Evolutionary conservation across 148 eudicot species (phyloP).

Genomic region (Arctostaphylos glauca): DNA sequence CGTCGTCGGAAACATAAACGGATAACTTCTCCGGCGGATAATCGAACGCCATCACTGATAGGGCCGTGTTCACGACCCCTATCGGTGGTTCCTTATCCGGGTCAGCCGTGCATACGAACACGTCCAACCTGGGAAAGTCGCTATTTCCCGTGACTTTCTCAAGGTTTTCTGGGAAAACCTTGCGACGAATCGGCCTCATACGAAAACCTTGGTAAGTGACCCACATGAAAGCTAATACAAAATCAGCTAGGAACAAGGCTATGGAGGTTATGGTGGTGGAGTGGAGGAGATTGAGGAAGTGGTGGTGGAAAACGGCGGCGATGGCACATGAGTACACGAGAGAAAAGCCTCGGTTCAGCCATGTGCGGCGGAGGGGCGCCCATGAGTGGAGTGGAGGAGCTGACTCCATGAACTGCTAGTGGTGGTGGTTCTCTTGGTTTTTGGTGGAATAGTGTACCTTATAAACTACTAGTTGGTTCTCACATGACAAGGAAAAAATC

Average conservation of each 20-base stretch:
- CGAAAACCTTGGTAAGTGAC: conserved; percentile 48
- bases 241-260: conserved; percentile 47
- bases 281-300: conserved; percentile 27
- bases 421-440: too few species aligned
- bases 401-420: too few species aligned
- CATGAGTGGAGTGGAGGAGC: conserved; percentile 37
- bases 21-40: conserved; percentile 72
- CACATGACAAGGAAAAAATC: too few species aligned
- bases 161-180: conserved; percentile 44
- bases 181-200: conserved; percentile 50
- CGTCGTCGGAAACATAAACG: conserved; percentile 84
- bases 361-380: conserved; percentile 29
- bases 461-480: too few species aligned
- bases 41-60: conserved; percentile 84
- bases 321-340: conserved; percentile 46
- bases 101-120: conserved; percentile 88
- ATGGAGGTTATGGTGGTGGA: conserved; percentile 24
- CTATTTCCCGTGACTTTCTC: background rate
- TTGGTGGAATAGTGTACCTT: too few species aligned
- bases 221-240: conserved; percentile 59
- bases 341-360: conserved; percentile 55
- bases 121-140: conserved; percentile 52
- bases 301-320: conserved; percentile 49
- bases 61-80: conserved; percentile 66
- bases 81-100: conserved; percentile 83